Conservation (phyloP, 306 rosid genomes). For the Clitoria ternatea region DNA sequence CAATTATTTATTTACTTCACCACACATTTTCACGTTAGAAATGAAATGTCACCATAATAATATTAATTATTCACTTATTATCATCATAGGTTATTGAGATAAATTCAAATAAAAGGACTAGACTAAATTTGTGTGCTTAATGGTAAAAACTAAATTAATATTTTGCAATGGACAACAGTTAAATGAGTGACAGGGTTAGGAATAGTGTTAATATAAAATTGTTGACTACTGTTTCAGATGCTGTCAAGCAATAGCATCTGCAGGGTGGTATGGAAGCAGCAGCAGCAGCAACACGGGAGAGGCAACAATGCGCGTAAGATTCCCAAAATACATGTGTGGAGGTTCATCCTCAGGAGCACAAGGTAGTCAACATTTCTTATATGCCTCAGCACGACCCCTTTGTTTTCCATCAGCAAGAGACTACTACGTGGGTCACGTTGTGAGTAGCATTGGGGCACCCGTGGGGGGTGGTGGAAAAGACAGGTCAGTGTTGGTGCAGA, state of each 20-base stretch:
- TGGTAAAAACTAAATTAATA: too few species aligned
- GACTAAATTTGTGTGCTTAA: too few species aligned
- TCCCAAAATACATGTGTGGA: slow-evolving; percentile 55
- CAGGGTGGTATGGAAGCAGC: slow-evolving; percentile 53
- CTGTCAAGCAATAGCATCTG: slow-evolving; percentile 52
- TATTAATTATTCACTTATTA: too few species aligned
- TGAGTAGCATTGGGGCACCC: slow-evolving; percentile 67
- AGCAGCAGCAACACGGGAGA: slow-evolving; percentile 50
- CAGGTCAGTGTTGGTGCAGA: slow-evolving; percentile 32
- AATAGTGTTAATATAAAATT: not conserved
- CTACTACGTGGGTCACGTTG: slow-evolving; percentile 68
- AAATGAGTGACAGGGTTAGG: too few species aligned
- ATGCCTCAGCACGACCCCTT: slow-evolving; percentile 50
- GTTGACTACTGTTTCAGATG: slow-evolving; percentile 36
- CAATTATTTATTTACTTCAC: too few species aligned
- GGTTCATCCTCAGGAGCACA: slow-evolving; percentile 53
- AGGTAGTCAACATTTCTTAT: slow-evolving; percentile 17
- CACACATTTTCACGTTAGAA: too few species aligned
- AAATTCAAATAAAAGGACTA: too few species aligned
- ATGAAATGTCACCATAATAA: too few species aligned
- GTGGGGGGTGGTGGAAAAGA: slow-evolving; percentile 50
- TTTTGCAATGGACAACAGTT: too few species aligned
- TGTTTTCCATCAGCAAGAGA: slow-evolving; percentile 37
- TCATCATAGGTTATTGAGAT: too few species aligned
- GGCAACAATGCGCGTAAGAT: slow-evolving; percentile 53